Evolutionary conservation across 169 alveolate species (phyloP).

Genomic region (Plasmodium gonderi): DNA sequence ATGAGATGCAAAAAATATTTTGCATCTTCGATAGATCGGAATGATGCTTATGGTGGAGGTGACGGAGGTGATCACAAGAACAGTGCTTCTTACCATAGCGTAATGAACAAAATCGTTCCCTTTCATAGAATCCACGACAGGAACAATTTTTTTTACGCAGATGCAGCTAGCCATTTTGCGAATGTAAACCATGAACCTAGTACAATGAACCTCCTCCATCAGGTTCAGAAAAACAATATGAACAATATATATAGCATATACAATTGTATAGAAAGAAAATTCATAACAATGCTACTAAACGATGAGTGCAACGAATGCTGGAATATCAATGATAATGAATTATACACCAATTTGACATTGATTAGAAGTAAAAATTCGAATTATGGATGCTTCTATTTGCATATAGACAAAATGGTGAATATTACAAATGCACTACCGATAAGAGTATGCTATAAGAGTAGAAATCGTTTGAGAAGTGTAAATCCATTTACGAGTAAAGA

Average conservation of each 20-base stretch:
- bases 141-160: not conserved
- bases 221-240: not conserved
- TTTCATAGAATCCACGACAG: not conserved
- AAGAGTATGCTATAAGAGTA: not conserved
- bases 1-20: not conserved
- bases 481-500: not conserved
- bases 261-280: not conserved
- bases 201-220: not conserved
- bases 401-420: not conserved
- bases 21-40: not conserved
- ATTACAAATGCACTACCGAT: conserved; percentile 18
- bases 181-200: not conserved
- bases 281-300: conserved; percentile 6
- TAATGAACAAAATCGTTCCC: not conserved
- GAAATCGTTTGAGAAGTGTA: not conserved
- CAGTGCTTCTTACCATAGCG: not conserved
- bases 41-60: no score
- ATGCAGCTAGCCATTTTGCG: not conserved
- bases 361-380: not conserved
- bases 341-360: not conserved
- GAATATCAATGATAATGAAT: not conserved
- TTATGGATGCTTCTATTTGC: not conserved
- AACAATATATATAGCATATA: not conserved
- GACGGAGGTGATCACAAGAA: no score
- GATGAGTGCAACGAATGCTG: not conserved